Base-by-base conservation (phyloP, 106 monocot genomes). In the Dactylorhiza incarnata region DNA sequence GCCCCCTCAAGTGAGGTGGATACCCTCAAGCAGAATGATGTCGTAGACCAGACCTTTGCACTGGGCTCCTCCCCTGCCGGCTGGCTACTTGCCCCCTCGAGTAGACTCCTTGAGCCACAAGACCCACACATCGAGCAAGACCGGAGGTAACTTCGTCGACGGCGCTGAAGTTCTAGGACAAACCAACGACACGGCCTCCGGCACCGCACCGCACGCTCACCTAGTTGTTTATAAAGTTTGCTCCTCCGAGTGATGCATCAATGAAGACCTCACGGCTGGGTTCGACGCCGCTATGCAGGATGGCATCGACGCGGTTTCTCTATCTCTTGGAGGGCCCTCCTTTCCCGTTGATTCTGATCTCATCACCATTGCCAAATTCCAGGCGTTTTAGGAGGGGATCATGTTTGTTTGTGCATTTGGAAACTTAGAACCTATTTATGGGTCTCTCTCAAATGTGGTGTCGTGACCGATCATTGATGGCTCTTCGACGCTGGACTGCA, bases 111-210 rank as follows among this genome's bases (percentile, higher is more conserved):
- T n/a, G n/a, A n/a, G n/a, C n/a, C n/a, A n/a, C n/a, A n/a, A n/a
- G 10, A 85, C 88, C 15, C 88, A 89, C 83, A 85, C 85, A 0
- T 78, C 88, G 11, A 77, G 81, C 80, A 89, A 85, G 0, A 82
- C 82, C 1, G 88, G 75, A 0, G 88, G 88, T 2, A 83, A 72
- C 55, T 81, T 83, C 23, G 88, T 85, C 1, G 6, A 23, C 3
- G 55, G 37, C 52, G 85, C 80, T 7, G 67, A 69, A 15, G 22
- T 73, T 9, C 43, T 75, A 15, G 88, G 88, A 6, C 65, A 48
- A 4, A 80, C 56, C 11, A 75, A 72, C 37, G 3, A 2, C 37
- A 83, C 85, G 6, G 78, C 77, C 2, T 25, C 81, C 49, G 88
- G 88, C 5, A 76, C 83, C 65, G 88, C 85, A 6, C 88, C 85